Base-by-base conservation (phyloP, 2,329 filamentous ascomycete genomes). In the Coleophoma eucalyptorum region DNA sequence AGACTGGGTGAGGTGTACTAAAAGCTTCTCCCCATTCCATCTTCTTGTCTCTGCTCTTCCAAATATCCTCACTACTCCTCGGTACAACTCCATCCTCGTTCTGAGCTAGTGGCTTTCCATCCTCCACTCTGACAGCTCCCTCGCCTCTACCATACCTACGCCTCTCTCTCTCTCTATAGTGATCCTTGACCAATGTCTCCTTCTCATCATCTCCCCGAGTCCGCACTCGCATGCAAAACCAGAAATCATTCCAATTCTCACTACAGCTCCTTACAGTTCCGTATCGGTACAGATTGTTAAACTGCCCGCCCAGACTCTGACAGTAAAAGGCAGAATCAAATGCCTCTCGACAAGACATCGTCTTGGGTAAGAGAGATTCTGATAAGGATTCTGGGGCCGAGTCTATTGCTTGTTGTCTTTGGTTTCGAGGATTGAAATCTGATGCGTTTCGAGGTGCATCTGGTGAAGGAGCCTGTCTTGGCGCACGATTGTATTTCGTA, bases 301-400 rank as follows among this genome's bases (percentile, higher is more conserved):
- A 96, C 68, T 97, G 92, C 1, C 93, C 91, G 48, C 90, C 92
- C 8, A 96, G 77, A 0, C 87, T 90, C 67, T 94, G 89, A 79
- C 94, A 99, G 76, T 93, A 90, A 80, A 93, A 97, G 53, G 93
- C 92, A 56, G 84, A 80, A 74, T 99, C 94, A 73, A 99, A 97
- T 60, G 91, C 87, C 54, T 86, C 79, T 47, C 89, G 87, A 76
- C 94, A 97, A 64, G 87, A 92, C 86, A 97, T 94, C 48, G 79
- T 83, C 40, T 84, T 84, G 0, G 90, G 90, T 55, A 94, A 88
- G 46, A 90, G 76, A 55, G 84, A 81, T 57, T 89, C 83, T 58
- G 84, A 80, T 52, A 87, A 68, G 52, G 77, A 69, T 43, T 68
- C 66, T 18, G 56, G 40, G 40, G 51, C 41, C 26, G 26, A 26